Conservation (phyloP, 164 flowering plant species). For the Vitis vinifera region ASM3070453v1 NC_081819.1:17984001-17984500, state of each 20-base stretch:
- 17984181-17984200: constrained; percentile 69
- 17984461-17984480: constrained; percentile 93
- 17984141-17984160: constrained; percentile 85
- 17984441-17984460: constrained; percentile 98
- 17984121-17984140: constrained; percentile 88
- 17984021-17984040: constrained; percentile 88
- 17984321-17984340: constrained; percentile 66
- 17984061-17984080: constrained; percentile 95
- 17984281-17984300: constrained; percentile 99
- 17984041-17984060: constrained; percentile 99
- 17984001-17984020: too few species aligned
- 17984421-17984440: constrained; percentile 96
- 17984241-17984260: constrained; percentile 84
- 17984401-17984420: not conserved
- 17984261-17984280: constrained; percentile 97
- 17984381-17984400: not conserved
- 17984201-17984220: constrained; percentile 95
- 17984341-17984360: not conserved
- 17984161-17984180: constrained; percentile 76
- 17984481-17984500: constrained; percentile 99
- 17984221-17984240: constrained; percentile 90
- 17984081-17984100: constrained; percentile 95
- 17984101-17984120: constrained; percentile 73
- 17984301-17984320: constrained; percentile 94
- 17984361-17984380: constrained; percentile 3